phyloP scores from a whole-genome alignment of 2,329 filamentous ascomycete species.

The Phaeosphaeria sp. region DNA sequence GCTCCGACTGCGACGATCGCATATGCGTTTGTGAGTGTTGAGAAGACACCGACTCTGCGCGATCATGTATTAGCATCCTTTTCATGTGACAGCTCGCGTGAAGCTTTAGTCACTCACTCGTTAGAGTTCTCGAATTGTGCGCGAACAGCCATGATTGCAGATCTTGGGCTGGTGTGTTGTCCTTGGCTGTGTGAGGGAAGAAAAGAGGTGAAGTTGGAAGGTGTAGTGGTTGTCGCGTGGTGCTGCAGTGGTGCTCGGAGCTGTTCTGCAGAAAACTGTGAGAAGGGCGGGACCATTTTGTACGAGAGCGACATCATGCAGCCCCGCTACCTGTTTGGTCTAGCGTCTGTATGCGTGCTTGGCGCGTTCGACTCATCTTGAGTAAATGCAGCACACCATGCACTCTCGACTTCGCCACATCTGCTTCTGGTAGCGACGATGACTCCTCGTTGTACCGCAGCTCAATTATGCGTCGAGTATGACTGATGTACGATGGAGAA shows the following conservation, averaged over 20 bases:
- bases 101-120: slow-evolving; percentile 66
- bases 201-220: slow-evolving; percentile 1
- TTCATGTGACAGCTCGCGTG: slow-evolving; percentile 6
- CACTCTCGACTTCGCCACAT: slow-evolving; percentile 2
- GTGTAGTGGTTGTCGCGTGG: slow-evolving; percentile 13
- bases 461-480: neutral
- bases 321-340: slow-evolving; percentile 26
- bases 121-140: slow-evolving; percentile 86
- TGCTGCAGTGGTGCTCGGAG: slow-evolving; percentile 7
- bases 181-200: neutral
- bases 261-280: slow-evolving; percentile 30
- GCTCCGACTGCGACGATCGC: slow-evolving; percentile 92
- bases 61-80: slow-evolving; percentile 18
- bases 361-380: slow-evolving; percentile 34
- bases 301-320: slow-evolving; percentile 15
- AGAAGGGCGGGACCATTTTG: slow-evolving; percentile 22
- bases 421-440: neutral
- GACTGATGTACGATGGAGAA: slow-evolving; percentile 5
- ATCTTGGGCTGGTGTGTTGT: slow-evolving; percentile 2
- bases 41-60: slow-evolving; percentile 89
- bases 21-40: slow-evolving; percentile 96
- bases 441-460: neutral
- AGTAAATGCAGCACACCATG: slow-evolving; percentile 13
- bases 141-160: slow-evolving; percentile 58
- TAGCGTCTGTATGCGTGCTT: slow-evolving; percentile 6